Base-by-base conservation (phyloP, 2,329 filamentous ascomycete species). In the Cladosporium sp. region DNA sequence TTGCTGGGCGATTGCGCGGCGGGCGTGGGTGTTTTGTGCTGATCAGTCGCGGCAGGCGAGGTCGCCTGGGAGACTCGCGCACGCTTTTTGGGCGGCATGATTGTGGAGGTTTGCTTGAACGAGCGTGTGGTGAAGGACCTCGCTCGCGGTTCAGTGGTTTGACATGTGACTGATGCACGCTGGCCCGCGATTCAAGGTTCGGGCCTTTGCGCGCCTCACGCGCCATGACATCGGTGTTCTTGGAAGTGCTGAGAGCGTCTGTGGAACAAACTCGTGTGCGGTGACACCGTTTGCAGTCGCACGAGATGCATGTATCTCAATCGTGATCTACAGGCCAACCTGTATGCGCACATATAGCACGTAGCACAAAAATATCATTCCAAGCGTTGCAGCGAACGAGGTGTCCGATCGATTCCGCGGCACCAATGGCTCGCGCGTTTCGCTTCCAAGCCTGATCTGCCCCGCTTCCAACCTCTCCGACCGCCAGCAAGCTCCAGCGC, bases 41-140 rank as follows among this genome's bases (percentile, higher is more conserved):
- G 68, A 16, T 68, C 64, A 41, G 71, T 66, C 3, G 76, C 79
- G n/a, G 82, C 84, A 11, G 66, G 63, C 0, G 81, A 80, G 45
- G 77, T 75, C 32, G 79, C 76, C 50, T 75, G 77, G 5, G 66
- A 68, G 42, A 77, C 71, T 60, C 76, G 85, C 35, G 79, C 77
- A 63, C 82, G 85, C 69, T 89, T 90, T 58, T 82, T 80, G 1
- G 85, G 85, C 51, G 85, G 82, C 85, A 89, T 89, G 43, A 28
- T 28, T 37, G 22, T n/a, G 33, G 31, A 38, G 13, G 7, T 28
- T 37, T 28, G 37, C 5, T 41, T n/a, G 11, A 13, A 16, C 28
- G 31, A 31, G 37, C 34, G n/a, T 35, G 8, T 34, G 22, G 5
- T n/a, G 37, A 11, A 33, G 22, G 18, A 22, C 37, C 28, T 22